phyloP scores from a whole-genome alignment of 257 asterid species.

The Solanum paucissectum region DNA sequence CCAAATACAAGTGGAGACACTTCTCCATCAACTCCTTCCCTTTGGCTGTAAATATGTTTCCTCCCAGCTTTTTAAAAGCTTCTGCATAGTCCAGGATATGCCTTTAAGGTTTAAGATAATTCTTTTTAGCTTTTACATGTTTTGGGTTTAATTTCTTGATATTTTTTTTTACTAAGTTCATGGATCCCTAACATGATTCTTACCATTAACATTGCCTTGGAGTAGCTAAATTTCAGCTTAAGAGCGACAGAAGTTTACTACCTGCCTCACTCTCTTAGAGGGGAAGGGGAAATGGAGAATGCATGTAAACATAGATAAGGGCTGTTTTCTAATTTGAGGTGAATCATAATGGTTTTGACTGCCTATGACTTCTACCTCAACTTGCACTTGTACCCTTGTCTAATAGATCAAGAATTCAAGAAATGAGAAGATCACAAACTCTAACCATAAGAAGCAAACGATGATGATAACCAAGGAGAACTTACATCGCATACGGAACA shows the following conservation, averaged over 20 bases:
- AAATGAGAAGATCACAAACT: background rate
- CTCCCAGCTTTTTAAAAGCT: background rate
- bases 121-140: background rate
- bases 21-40: background rate
- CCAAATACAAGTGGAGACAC: background rate
- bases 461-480: constrained; percentile 5
- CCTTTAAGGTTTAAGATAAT: background rate
- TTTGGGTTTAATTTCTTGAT: background rate
- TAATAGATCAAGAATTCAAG: background rate
- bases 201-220: background rate
- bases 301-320: background rate
- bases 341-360: background rate
- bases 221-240: background rate
- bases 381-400: background rate
- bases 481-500: constrained; percentile 75
- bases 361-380: background rate
- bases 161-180: background rate
- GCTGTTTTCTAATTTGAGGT: background rate
- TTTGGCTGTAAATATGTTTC: background rate
- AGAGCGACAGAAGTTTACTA: background rate
- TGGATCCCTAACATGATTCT: background rate
- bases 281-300: background rate
- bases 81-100: background rate
- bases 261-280: background rate
- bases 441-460: background rate